Conservation (phyloP, 257 asterid species). For the Gynochthodes officinalis region DNA sequence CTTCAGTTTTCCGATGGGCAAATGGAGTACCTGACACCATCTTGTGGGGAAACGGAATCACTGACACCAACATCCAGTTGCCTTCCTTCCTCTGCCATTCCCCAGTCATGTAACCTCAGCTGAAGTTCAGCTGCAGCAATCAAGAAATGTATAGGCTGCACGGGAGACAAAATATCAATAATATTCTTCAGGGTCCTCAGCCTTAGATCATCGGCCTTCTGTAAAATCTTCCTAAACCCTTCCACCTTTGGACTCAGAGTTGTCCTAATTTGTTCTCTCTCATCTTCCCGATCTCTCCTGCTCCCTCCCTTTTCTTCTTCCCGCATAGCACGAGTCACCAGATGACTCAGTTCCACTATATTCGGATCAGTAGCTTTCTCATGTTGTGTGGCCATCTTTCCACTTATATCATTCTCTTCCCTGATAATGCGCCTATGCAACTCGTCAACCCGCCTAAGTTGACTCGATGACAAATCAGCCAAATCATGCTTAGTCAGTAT, state of each 20-base stretch:
- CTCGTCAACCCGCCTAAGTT: conserved; percentile 34
- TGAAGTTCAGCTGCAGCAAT: conserved; percentile 75
- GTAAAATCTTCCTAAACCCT: conserved; percentile 31
- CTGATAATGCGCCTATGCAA: conserved; percentile 40
- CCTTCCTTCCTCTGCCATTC: conserved; percentile 37
- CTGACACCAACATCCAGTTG: not conserved
- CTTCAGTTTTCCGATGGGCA: no score
- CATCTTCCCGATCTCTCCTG: not conserved
- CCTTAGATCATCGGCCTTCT: conserved; percentile 58
- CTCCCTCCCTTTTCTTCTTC: not conserved
- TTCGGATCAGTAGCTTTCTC: conserved; percentile 48
- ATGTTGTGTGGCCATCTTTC: conserved; percentile 53
- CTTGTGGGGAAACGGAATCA: not conserved
- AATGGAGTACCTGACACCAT: no score
- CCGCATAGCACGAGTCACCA: conserved; percentile 35
- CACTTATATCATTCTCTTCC: conserved; percentile 49
- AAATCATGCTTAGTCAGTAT: conserved; percentile 30
- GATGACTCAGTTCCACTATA: conserved; percentile 58
- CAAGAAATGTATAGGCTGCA: conserved; percentile 60
- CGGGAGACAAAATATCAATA: conserved; percentile 30
- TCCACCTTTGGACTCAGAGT: conserved; percentile 42
- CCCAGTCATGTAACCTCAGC: conserved; percentile 78
- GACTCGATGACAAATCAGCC: conserved; percentile 34
- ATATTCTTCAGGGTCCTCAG: conserved; percentile 43
- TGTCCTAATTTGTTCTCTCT: conserved; percentile 13